phyloP scores from a whole-genome alignment of 495 filamentous ascomycete species.

The Aspergillus affinis region DNA sequence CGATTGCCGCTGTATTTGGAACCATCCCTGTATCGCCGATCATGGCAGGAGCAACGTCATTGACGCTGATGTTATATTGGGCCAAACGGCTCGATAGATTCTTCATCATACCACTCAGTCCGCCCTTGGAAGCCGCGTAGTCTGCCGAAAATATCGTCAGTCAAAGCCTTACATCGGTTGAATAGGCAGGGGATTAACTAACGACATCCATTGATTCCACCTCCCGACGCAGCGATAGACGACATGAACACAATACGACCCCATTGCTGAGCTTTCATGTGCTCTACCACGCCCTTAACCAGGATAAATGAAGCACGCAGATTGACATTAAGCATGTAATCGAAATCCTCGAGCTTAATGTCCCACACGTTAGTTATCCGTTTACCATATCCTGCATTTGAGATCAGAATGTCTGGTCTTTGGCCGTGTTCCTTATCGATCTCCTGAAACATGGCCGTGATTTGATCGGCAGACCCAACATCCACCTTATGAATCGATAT shows the following conservation, averaged over 20 bases:
- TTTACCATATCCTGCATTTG: slow-evolving; percentile 57
- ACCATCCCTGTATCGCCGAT: slow-evolving; percentile 69
- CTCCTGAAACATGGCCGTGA: slow-evolving; percentile 50
- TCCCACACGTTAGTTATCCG: slow-evolving; percentile 51
- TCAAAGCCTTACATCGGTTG: not conserved
- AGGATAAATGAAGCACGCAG: slow-evolving; percentile 65
- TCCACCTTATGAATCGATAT: slow-evolving; percentile 60
- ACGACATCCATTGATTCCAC: slow-evolving; percentile 66
- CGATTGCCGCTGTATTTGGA: slow-evolving; percentile 53
- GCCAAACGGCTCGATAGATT: slow-evolving; percentile 62
- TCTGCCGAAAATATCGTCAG: slow-evolving; percentile 32
- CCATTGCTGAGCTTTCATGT: slow-evolving; percentile 63
- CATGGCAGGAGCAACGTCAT: slow-evolving; percentile 74
- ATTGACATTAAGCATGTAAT: slow-evolving; percentile 65
- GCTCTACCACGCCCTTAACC: slow-evolving; percentile 61
- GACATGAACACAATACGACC: slow-evolving; percentile 68
- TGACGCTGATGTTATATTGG: slow-evolving; percentile 66
- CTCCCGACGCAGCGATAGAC: slow-evolving; percentile 64
- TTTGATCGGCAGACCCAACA: slow-evolving; percentile 48
- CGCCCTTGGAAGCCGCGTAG: slow-evolving; percentile 65
- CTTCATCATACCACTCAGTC: slow-evolving; percentile 65
- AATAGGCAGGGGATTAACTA: slow-evolving; percentile 18
- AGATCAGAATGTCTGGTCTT: slow-evolving; percentile 62
- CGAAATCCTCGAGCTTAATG: slow-evolving; percentile 61
- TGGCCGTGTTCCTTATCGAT: slow-evolving; percentile 53